A percentile compares a stretch with the other conserved stretches of the same genome.
phyloP scores from a whole-genome alignment of 2,329 filamentous ascomycete species.

The Mycosphaerella sp. region DNA sequence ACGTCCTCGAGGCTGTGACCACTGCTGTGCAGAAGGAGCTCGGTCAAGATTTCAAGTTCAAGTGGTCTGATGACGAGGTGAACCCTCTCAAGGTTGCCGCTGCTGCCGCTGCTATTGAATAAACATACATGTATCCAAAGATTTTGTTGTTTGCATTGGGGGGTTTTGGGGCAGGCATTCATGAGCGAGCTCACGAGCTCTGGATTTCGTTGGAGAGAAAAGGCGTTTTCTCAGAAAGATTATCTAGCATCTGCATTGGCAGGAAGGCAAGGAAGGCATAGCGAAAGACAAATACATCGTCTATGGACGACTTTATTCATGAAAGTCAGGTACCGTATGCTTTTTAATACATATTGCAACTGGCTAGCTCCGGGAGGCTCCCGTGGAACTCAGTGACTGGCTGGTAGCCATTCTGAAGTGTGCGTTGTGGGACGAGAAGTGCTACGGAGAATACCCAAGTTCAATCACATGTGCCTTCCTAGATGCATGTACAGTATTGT shows the following conservation, averaged over 20 bases:
- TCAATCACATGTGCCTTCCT: too few species aligned
- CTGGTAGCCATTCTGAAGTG: neutral
- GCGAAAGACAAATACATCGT: conserved; percentile 1
- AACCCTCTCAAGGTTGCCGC: conserved; percentile 53
- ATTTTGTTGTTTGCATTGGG: too few species aligned
- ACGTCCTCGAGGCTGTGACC: conserved; percentile 65
- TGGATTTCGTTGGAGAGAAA: too few species aligned
- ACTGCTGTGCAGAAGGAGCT: conserved; percentile 62
- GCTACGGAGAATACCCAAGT: neutral
- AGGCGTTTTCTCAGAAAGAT: neutral
- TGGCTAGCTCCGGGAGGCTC: too few species aligned
- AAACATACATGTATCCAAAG: conserved; percentile 1
- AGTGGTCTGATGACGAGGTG: conserved; percentile 60
- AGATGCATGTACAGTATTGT: too few species aligned
- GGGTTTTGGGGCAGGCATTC: too few species aligned
- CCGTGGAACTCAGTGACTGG: neutral
- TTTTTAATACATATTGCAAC: too few species aligned
- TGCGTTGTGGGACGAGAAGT: neutral
- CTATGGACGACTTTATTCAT: conserved; percentile 4
- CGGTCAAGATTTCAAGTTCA: conserved; percentile 66
- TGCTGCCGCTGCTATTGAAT: conserved; percentile 25
- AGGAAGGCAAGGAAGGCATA: conserved; percentile 2
- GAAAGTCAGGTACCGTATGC: too few species aligned
- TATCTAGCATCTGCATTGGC: neutral
- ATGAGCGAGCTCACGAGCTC: too few species aligned